phyloP scores from a whole-genome alignment of 2,329 filamentous ascomycete species.

The Drechslerella stenobrocha region DNA sequence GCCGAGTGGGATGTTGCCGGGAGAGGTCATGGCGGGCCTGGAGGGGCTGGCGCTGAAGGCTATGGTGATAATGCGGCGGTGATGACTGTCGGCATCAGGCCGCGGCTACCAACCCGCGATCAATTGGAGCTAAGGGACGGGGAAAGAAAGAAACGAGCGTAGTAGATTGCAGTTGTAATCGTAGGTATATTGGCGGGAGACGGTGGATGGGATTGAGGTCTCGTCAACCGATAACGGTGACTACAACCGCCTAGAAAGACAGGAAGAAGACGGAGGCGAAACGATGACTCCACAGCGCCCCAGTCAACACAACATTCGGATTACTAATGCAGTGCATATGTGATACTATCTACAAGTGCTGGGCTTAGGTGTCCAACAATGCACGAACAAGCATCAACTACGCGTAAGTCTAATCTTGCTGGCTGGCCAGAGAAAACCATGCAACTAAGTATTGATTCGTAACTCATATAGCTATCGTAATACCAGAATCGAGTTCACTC shows the following conservation, averaged over 20 bases:
- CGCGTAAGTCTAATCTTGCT: no score
- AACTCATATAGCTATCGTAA: no score
- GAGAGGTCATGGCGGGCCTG: slow-evolving; percentile 37
- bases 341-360: no score
- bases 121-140: not conserved
- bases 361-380: no score
- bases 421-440: no score
- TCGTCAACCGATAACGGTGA: slow-evolving; percentile 49
- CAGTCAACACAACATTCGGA: not conserved
- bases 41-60: slow-evolving; percentile 14
- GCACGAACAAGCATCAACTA: no score
- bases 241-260: slow-evolving; percentile 39
- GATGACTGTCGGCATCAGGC: not conserved
- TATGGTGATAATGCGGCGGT: slow-evolving; percentile 9
- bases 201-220: slow-evolving; percentile 8
- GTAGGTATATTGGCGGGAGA: not conserved
- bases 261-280: slow-evolving; percentile 12
- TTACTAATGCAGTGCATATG: no score
- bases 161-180: not conserved
- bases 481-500: no score
- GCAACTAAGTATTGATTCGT: no score
- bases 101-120: not conserved
- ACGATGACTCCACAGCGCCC: slow-evolving; percentile 21
- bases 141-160: not conserved
- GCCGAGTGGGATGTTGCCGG: slow-evolving; percentile 35